These are phyloP conservation scores for Glarea lozoyensis DNA, from an alignment of 495 filamentous ascomycete species.

Conservation along the genomic window DNA sequence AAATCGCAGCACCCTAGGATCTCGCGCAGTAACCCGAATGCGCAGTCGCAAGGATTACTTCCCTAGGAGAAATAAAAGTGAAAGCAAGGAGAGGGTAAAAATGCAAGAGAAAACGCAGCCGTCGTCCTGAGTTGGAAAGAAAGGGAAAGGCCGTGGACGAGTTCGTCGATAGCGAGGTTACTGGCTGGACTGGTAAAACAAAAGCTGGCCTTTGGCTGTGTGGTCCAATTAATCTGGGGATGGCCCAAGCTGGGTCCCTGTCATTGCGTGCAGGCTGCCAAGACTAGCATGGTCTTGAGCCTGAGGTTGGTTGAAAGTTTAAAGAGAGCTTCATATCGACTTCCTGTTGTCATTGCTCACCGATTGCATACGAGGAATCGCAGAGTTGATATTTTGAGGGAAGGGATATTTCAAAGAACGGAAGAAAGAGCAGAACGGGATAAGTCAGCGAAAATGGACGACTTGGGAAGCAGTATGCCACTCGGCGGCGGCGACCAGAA, in stretches of 20 bases:
- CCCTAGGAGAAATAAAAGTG: too few relatives aligned
- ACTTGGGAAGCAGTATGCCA: slow-evolving; percentile 21
- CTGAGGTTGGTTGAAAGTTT: too few relatives aligned
- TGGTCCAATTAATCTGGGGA: slow-evolving; percentile 6
- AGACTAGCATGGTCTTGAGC: too few relatives aligned
- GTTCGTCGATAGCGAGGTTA: slow-evolving; percentile 15
- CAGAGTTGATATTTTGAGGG: too few relatives aligned
- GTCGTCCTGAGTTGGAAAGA: not conserved
- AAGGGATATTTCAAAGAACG: too few relatives aligned
- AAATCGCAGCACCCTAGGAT: not conserved
- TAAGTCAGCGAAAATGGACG: slow-evolving; percentile 22
- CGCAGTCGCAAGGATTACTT: too few relatives aligned
- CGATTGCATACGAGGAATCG: too few relatives aligned
- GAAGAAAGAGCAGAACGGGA: too few relatives aligned
- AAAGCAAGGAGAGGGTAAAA: slow-evolving; percentile 1
- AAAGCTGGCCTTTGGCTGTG: slow-evolving; percentile 17
- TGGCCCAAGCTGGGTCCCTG: not conserved
- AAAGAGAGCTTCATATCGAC: too few relatives aligned
- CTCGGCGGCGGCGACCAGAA: slow-evolving; percentile 47
- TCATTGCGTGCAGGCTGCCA: not conserved
- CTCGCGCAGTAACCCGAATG: not conserved
- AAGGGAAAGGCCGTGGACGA: not conserved
- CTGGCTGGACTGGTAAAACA: too few relatives aligned
- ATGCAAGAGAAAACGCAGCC: slow-evolving; percentile 5
- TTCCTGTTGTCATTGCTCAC: too few relatives aligned